These are phyloP conservation scores for Neurospora sp. DNA, from an alignment of 495 filamentous ascomycete species.

Conservation along the genomic window DNA sequence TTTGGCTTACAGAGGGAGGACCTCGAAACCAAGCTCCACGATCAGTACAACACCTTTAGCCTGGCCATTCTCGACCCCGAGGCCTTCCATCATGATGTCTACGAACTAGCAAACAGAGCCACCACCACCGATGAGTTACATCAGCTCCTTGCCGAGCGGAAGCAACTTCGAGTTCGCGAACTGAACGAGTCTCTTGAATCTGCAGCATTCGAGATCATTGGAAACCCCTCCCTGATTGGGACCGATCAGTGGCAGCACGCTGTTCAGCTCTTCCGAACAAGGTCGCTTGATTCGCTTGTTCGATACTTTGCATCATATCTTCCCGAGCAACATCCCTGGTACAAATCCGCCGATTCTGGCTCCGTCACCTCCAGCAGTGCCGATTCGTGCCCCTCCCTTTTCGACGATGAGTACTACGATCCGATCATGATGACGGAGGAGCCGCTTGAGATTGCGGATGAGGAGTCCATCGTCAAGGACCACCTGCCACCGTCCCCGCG, in stretches of 20 bases:
- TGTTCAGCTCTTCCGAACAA: slow-evolving; percentile 42
- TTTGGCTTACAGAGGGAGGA: slow-evolving; percentile 34
- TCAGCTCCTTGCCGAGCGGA: slow-evolving; percentile 33
- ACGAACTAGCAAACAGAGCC: slow-evolving; percentile 35
- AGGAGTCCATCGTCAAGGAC: slow-evolving; percentile 10
- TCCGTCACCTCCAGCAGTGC: slow-evolving; percentile 17
- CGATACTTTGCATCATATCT: slow-evolving; percentile 41
- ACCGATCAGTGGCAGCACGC: slow-evolving; percentile 42
- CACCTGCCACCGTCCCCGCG: slow-evolving; percentile 36
- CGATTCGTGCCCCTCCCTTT: slow-evolving; percentile 20
- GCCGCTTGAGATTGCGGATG: slow-evolving; percentile 22
- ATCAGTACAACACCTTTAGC: slow-evolving; percentile 31
- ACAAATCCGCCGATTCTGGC: slow-evolving; percentile 13
- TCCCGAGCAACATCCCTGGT: slow-evolving; percentile 32
- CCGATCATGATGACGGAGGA: slow-evolving; percentile 34
- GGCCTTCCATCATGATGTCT: slow-evolving; percentile 35
- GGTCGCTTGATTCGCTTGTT: slow-evolving; percentile 41
- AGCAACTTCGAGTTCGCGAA: slow-evolving; percentile 36
- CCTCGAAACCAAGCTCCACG: slow-evolving; percentile 29
- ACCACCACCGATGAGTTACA: slow-evolving; percentile 34
- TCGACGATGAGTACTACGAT: slow-evolving; percentile 27
- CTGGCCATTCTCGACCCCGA: slow-evolving; percentile 28
- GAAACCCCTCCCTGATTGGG: slow-evolving; percentile 39
- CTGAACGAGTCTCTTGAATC: slow-evolving; percentile 38
- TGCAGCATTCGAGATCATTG: slow-evolving; percentile 42